These are phyloP conservation scores for Penicillium maclennaniae DNA, from an alignment of 495 filamentous ascomycete genomes.

Conservation along the genomic window DNA sequence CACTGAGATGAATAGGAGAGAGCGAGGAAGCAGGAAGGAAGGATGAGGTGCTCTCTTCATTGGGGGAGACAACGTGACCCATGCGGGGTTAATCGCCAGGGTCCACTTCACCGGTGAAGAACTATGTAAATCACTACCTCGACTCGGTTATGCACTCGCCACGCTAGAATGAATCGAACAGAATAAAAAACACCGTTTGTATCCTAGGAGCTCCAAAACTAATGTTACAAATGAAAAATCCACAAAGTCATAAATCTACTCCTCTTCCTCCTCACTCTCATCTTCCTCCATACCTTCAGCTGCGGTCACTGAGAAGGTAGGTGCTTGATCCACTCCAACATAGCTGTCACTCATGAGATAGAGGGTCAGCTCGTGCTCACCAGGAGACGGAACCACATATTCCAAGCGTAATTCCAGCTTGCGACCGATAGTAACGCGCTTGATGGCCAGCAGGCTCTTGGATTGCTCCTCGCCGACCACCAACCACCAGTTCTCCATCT, in stretches of 20 bases:
- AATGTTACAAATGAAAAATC: slow-evolving; percentile 21
- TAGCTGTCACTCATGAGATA: slow-evolving; percentile 98
- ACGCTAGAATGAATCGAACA: slow-evolving; percentile 16
- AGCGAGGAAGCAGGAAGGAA: background rate
- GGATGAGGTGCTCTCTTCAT: background rate
- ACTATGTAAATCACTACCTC: background rate
- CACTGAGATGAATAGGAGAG: background rate
- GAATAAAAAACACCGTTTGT: slow-evolving; percentile 18
- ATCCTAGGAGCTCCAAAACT: slow-evolving; percentile 10
- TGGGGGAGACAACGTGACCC: slow-evolving; percentile 17
- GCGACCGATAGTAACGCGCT: slow-evolving; percentile 81
- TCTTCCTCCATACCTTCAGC: slow-evolving; percentile 96
- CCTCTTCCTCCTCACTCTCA: slow-evolving; percentile 77
- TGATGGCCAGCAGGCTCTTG: slow-evolving; percentile 85
- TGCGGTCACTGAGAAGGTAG: slow-evolving; percentile 76
- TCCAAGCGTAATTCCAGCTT: slow-evolving; percentile 77
- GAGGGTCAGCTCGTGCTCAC: slow-evolving; percentile 82
- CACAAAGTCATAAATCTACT: slow-evolving; percentile 41
- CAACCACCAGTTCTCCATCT: slow-evolving; percentile 98
- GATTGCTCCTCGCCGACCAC: slow-evolving; percentile 85
- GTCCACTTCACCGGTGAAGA: slow-evolving; percentile 6
- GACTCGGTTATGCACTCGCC: background rate
- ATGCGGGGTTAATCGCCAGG: slow-evolving; percentile 12
- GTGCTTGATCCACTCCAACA: slow-evolving; percentile 94
- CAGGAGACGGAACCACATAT: slow-evolving; percentile 80